Percentiles rank a stretch among this genome's conserved stretches.
Conservation (phyloP, 23 red algal genomes). For the Gracilaria domingensis region DNA sequence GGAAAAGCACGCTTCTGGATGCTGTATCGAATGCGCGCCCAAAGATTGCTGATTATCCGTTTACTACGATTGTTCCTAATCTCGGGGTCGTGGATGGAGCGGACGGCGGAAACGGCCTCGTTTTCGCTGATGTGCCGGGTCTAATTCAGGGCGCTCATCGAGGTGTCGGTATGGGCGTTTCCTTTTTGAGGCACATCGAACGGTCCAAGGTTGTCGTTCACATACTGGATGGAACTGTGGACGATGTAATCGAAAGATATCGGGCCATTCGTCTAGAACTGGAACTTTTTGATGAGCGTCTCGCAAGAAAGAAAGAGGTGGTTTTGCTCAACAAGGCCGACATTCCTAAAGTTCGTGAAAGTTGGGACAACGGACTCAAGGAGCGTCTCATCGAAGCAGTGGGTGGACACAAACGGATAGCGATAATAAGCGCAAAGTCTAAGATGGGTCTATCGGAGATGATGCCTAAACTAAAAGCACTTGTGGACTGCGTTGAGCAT, state of each 20-base stretch:
- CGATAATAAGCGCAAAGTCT: conserved; percentile 79
- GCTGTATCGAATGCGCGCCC: conserved; percentile 76
- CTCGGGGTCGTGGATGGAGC: conserved; percentile 82
- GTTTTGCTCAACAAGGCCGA: conserved; percentile 96
- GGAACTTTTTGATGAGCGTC: conserved; percentile 81
- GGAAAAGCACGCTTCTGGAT: conserved; percentile 91
- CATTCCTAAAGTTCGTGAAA: conserved; percentile 68
- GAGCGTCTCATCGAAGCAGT: conserved; percentile 60
- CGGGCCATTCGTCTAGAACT: conserved; percentile 88
- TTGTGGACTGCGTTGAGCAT: conserved; percentile 61
- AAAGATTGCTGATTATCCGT: conserved; percentile 98
- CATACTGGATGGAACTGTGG: conserved; percentile 73
- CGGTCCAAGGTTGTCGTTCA: conserved; percentile 93
- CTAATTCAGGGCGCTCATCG: conserved; percentile 93
- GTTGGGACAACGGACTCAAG: conserved; percentile 59
- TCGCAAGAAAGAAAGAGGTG: conserved; percentile 80
- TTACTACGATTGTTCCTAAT: conserved; percentile 96
- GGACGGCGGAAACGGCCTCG: conserved; percentile 57
- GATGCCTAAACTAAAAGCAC: conserved; percentile 61
- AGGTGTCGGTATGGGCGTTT: conserved; percentile 86
- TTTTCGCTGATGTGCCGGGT: conserved; percentile 95
- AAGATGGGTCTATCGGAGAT: conserved; percentile 68
- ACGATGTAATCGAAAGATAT: conserved; percentile 78
- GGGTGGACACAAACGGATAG: conserved; percentile 74
- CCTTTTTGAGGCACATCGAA: conserved; percentile 90